Conservation (phyloP, 495 filamentous ascomycete species). For the Tirmania nivea region DNA sequence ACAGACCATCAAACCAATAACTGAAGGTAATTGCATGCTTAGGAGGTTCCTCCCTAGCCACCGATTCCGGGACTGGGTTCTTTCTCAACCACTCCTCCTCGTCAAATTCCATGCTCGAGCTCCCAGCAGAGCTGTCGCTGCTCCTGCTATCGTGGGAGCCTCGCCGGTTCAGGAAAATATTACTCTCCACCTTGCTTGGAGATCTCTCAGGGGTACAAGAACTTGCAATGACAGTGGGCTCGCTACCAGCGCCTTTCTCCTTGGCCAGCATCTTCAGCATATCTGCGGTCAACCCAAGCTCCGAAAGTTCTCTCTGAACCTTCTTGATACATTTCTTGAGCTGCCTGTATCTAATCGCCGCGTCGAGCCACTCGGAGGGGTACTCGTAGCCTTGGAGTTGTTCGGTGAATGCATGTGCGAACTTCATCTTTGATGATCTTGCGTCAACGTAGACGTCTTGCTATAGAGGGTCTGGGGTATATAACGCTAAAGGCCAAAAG, state of each 20-base stretch:
- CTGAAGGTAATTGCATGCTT: conserved; percentile 7
- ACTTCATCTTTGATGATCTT: conserved; percentile 36
- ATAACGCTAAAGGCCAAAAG: too few relatives aligned
- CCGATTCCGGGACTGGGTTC: not conserved
- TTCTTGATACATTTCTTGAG: conserved; percentile 58
- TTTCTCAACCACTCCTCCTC: not conserved
- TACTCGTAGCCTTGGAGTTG: conserved; percentile 34
- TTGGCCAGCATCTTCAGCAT: conserved; percentile 33
- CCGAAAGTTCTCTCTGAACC: conserved; percentile 36
- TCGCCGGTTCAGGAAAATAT: not conserved
- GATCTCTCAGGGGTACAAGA: too few relatives aligned
- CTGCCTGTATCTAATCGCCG: conserved; percentile 47
- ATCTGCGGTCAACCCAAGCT: conserved; percentile 36
- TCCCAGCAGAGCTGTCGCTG: not conserved
- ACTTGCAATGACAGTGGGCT: not conserved
- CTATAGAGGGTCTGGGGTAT: too few relatives aligned
- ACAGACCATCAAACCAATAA: conserved; percentile 18
- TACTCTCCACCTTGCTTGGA: not conserved
- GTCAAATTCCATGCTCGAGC: not conserved
- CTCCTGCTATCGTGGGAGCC: not conserved
- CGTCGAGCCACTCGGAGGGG: conserved; percentile 44
- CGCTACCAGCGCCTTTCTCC: conserved; percentile 4
- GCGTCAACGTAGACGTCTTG: too few relatives aligned
- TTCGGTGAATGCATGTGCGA: conserved; percentile 44
- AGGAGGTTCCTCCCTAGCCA: not conserved